Conservation (phyloP, 495 filamentous ascomycete species). For the Talaromyces trachyspermus region DNA sequence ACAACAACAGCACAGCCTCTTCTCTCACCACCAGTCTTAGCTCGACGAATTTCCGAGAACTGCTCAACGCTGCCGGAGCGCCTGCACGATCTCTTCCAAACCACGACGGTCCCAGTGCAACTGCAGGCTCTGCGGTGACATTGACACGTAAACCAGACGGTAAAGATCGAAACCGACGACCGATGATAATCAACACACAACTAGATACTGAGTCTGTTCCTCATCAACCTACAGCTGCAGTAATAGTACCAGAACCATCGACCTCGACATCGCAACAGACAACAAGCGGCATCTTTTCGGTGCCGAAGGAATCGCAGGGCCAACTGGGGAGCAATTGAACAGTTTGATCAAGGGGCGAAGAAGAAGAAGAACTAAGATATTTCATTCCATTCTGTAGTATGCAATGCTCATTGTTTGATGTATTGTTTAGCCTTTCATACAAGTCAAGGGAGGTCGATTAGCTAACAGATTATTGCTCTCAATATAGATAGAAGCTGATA, state of each 20-base stretch:
- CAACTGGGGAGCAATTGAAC: constrained; percentile 1
- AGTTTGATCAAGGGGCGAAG: constrained; percentile 2
- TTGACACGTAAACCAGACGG: background rate
- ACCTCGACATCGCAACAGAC: constrained; percentile 5
- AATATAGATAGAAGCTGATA: too few relatives aligned
- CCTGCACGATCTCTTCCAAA: constrained; percentile 2
- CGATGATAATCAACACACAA: background rate
- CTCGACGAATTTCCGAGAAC: constrained; percentile 4
- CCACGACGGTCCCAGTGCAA: background rate
- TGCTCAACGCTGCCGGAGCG: background rate
- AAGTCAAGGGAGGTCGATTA: too few relatives aligned
- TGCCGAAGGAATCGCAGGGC: constrained; percentile 1
- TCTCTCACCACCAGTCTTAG: constrained; percentile 7
- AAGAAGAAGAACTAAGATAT: background rate
- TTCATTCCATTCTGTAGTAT: too few relatives aligned
- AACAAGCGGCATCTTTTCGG: constrained; percentile 4
- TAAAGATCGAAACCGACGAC: background rate
- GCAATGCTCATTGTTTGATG: too few relatives aligned
- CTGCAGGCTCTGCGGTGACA: too few relatives aligned
- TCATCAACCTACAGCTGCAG: background rate
- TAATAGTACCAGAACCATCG: background rate
- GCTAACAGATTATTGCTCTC: too few relatives aligned
- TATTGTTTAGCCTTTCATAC: too few relatives aligned
- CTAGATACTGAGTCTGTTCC: background rate
- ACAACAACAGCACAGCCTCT: constrained; percentile 12